A percentile compares a stretch with the other conserved stretches of the same genome.
Conservation (phyloP, 2,329 filamentous ascomycete genomes). For the Pyricularia pennisetigena region DNA sequence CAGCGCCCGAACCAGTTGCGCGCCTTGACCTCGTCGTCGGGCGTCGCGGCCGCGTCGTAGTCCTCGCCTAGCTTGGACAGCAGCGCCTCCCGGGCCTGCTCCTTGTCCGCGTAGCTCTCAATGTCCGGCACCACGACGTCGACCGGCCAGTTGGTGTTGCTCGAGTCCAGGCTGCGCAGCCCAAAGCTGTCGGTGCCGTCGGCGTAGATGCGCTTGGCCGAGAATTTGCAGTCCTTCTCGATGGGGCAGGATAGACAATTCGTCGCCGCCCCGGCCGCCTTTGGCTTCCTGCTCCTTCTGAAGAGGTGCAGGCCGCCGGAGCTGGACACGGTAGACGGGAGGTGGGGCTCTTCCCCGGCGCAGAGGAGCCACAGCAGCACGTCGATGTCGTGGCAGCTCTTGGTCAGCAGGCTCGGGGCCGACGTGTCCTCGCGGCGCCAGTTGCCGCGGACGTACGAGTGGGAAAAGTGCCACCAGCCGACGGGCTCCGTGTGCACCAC, state of each 20-base stretch:
- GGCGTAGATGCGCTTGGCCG: conserved; percentile 73
- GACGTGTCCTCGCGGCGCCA: conserved; percentile 74
- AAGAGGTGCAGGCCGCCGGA: conserved; percentile 72
- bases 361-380: conserved; percentile 85
- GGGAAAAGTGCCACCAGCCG: conserved; percentile 92
- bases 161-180: conserved; percentile 47
- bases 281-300: conserved; percentile 64
- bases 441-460: conserved; percentile 87
- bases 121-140: conserved; percentile 88
- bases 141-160: conserved; percentile 71
- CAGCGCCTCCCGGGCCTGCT: conserved; percentile 35
- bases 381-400: conserved; percentile 95
- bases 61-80: conserved; percentile 34
- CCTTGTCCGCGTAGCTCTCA: conserved; percentile 54
- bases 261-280: conserved; percentile 62
- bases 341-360: conserved; percentile 48
- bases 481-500: conserved; percentile 91
- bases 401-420: conserved; percentile 81
- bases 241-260: conserved; percentile 79
- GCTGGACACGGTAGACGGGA: conserved; percentile 68
- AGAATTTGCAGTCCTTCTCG: conserved; percentile 72
- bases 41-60: conserved; percentile 39
- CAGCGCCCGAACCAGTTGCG: conserved; percentile 86
- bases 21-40: conserved; percentile 33
- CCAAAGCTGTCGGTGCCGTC: conserved; percentile 32